A percentile compares a stretch with the other conserved stretches of the same genome.
Conservation (phyloP, 164 flowering plant species). For the Tinospora cordifolia region DNA sequence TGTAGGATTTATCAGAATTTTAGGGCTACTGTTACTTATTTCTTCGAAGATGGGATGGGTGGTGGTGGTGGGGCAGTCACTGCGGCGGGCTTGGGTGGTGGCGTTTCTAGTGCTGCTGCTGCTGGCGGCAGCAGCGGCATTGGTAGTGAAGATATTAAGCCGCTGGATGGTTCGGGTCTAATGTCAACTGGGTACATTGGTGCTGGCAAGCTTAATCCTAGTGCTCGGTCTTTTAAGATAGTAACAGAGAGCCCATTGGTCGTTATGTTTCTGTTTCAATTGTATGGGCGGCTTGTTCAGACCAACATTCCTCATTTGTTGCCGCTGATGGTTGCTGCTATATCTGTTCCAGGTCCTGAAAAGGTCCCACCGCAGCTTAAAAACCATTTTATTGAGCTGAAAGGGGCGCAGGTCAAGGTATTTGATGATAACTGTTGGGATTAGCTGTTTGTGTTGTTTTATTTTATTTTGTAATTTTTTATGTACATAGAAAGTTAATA, state of each 20-base stretch:
- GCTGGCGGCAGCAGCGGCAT: not conserved
- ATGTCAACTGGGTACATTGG: constrained; percentile 33
- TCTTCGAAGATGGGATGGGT: constrained; percentile 53
- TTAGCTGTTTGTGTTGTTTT: not conserved
- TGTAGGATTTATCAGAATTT: constrained; percentile 91
- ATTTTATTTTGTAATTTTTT: too few relatives aligned
- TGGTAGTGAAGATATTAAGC: constrained; percentile 54
- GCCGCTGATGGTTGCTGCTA: constrained; percentile 92
- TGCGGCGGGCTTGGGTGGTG: not conserved
- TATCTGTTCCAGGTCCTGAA: constrained; percentile 92
- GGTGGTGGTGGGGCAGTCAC: not conserved
- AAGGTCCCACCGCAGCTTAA: constrained; percentile 72
- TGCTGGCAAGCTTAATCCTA: constrained; percentile 72
- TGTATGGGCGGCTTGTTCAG: constrained; percentile 81
- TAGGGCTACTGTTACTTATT: constrained; percentile 65
- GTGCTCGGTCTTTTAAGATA: constrained; percentile 82
- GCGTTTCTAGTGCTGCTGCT: not conserved
- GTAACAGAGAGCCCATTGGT: constrained; percentile 95
- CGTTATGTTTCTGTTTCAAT: constrained; percentile 91
- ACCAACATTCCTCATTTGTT: constrained; percentile 82
- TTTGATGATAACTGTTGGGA: not conserved
- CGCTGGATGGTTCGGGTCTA: constrained; percentile 52
- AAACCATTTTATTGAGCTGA: constrained; percentile 73
- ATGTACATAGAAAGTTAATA: not conserved
- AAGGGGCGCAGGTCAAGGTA: constrained; percentile 98